Evolutionary conservation across 805 yeast genomes (phyloP), one percentile per base, ranked within the genome.

Genomic region (Ogataea kodamae): DNA sequence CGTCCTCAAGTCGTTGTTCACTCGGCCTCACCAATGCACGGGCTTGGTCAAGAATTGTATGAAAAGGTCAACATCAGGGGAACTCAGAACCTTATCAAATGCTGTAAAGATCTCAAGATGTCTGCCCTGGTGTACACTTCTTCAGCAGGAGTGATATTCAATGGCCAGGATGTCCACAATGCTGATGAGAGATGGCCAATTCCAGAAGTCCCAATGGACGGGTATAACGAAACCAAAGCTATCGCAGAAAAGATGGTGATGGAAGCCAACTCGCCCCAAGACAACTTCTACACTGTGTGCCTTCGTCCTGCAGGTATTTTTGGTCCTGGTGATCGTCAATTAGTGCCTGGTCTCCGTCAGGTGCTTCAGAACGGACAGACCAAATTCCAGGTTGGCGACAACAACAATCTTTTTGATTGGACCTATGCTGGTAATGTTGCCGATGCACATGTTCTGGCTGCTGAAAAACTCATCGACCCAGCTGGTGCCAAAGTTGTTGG

Each of bases 371-470:
- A 75, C 35, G 95, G 95, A 6, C 96, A 90, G 59, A 81, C 92
- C 14, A 83, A 83, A 59, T 86, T 86, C 60, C 99, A 92, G 62
- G 69, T 92, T 30, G 98, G 99, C 46, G 94, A 87, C 57, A 92
- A 92, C 63, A 78, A 84, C 57, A 92, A 92, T 55, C 62, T 92
- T 36, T 92, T 90, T 52, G 99, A 92, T 58, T 89, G 96, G 85
- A 87, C 97, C 0, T 92, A 88, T 54, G 97, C 82, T n/a, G 97
- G 97, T 9, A 92, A 92, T 61, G 97, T 94, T 23, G 97, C 98
- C 0, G 94, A 88, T 60, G 81, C 97, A 7, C 99, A 92, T 57
- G 90, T 90, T 7, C 65, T 92, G 31, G 98, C 97, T 1, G 95
- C 96, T 5, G 65, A 82, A 51, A 79, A 79, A 57, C 58, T 89